Evolutionary conservation across 805 yeast genomes (phyloP), one percentile per base, ranked within the genome.

Genomic region (Blastobotrys attinorum): DNA sequence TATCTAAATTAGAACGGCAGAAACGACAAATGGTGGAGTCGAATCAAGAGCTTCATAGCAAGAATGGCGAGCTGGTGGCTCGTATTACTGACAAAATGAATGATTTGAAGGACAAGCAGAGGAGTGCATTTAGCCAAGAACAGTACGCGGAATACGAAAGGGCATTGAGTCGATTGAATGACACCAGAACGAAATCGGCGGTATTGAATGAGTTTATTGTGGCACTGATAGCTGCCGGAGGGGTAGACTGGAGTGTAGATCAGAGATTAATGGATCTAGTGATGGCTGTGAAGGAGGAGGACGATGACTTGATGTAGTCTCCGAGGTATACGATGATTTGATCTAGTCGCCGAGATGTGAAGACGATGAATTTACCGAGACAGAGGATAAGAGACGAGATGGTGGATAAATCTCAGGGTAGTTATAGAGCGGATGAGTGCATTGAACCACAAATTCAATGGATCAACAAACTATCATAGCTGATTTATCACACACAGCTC

Each of bases 201-300:
- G 48, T 53, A 4, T 37, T 53, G 15, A 44, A 42, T 10, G 57
- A 53, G 22, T 40, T 52, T 16, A 44, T 52, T 4, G 37, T 42
- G n/a, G 50, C 55, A 5, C 15, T 53, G 20, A 42, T 53, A 2
- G 40, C 47, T 8, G 53, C 54, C 15, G 37, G 48, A 1, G 57
- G 54, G 1, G 32, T 48, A 3, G 54, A 53, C 41, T 53, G 57
- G 57, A 36, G 45, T 15, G 32, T 21, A 2, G 49, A 51, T 32
- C 13, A n/a, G 21, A 4, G 36, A 3, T 22, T 32, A 5, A 16
- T 32, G 20, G 17, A 40, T 31, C 15, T 39, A 47, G 2, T 31
- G 23, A 34, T 34, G 22, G 17, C 37, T n/a, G 16, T 20, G n/a
- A 13, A 34, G 11, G 22, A 34, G 10, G 11, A 25, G 29, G 29